Conservation (phyloP, 495 filamentous ascomycete genomes). For the Aspergillus asperescens region DNA sequence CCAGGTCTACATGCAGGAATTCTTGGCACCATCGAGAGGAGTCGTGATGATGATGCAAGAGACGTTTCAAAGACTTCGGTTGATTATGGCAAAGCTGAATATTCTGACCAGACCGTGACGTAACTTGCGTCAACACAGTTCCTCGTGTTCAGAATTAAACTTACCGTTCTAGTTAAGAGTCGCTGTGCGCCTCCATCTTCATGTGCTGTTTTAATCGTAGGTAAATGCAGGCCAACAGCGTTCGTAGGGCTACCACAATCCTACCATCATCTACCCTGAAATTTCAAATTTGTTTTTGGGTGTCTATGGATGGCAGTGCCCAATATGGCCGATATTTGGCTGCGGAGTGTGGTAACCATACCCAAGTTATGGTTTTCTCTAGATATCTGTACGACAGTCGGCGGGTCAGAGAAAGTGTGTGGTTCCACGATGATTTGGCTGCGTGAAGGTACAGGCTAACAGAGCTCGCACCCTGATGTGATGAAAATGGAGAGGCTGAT, state of each 20-base stretch:
- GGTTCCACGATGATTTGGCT: slow-evolving; percentile 18
- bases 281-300: background rate
- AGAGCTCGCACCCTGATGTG: slow-evolving; percentile 2
- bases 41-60: slow-evolving; percentile 35
- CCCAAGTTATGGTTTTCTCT: slow-evolving; percentile 1
- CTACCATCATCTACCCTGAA: too few relatives aligned
- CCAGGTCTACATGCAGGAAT: slow-evolving; percentile 25
- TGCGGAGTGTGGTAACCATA: slow-evolving; percentile 6
- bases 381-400: slow-evolving; percentile 13
- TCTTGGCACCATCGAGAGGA: slow-evolving; percentile 20
- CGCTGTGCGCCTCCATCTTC: background rate
- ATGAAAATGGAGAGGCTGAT: slow-evolving; percentile 19
- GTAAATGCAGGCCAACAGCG: background rate
- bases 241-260: too few relatives aligned
- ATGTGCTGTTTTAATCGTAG: background rate
- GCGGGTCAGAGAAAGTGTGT: slow-evolving; percentile 7
- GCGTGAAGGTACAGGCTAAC: slow-evolving; percentile 11
- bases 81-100: slow-evolving; percentile 33
- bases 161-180: background rate
- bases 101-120: slow-evolving; percentile 11
- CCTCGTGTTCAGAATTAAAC: background rate
- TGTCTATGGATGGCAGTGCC: background rate
- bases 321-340: background rate
- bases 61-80: slow-evolving; percentile 33
- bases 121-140: background rate